A percentile compares a stretch with the other conserved stretches of the same genome.
Evolutionary conservation across 768 basidiomycete genomes (phyloP).

Genomic region (Kwoniella europaea): DNA sequence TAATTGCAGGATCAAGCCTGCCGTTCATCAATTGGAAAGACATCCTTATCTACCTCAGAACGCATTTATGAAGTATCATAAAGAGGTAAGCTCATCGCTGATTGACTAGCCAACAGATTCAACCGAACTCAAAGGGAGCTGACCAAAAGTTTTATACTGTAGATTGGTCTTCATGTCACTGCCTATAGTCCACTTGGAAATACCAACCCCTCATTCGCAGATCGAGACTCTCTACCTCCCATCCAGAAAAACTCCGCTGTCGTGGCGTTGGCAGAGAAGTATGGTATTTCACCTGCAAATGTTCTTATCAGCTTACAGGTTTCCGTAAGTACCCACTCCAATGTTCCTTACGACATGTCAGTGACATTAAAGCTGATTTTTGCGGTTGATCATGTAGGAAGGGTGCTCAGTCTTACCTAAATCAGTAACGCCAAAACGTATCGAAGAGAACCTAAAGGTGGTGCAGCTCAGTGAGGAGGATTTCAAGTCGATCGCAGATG

Average conservation of each 20-base stretch:
- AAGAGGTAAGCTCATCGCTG: slow-evolving; percentile 11
- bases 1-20: slow-evolving; percentile 23
- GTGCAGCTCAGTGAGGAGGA: slow-evolving; percentile 4
- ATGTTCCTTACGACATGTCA: neutral
- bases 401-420: slow-evolving; percentile 75
- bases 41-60: slow-evolving; percentile 27
- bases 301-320: slow-evolving; percentile 24
- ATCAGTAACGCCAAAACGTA: slow-evolving; percentile 71
- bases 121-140: neutral
- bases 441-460: slow-evolving; percentile 66
- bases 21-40: slow-evolving; percentile 25
- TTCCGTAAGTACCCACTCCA: neutral
- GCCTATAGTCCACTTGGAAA: slow-evolving; percentile 78
- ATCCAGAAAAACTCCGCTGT: slow-evolving; percentile 69
- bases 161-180: slow-evolving; percentile 27
- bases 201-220: slow-evolving; percentile 39
- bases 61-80: slow-evolving; percentile 21
- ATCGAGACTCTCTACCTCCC: slow-evolving; percentile 56
- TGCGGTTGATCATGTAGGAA: slow-evolving; percentile 66
- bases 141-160: no score
- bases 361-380: slow-evolving; percentile 54
- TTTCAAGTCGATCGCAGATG: slow-evolving; percentile 3
- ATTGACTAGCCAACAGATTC: no score
- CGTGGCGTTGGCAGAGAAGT: slow-evolving; percentile 65
- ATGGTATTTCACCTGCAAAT: slow-evolving; percentile 71